A percentile compares a stretch with the other conserved stretches of the same genome.
Evolutionary conservation across 306 rosid species (phyloP).

Genomic region (Clitoria ternatea): DNA sequence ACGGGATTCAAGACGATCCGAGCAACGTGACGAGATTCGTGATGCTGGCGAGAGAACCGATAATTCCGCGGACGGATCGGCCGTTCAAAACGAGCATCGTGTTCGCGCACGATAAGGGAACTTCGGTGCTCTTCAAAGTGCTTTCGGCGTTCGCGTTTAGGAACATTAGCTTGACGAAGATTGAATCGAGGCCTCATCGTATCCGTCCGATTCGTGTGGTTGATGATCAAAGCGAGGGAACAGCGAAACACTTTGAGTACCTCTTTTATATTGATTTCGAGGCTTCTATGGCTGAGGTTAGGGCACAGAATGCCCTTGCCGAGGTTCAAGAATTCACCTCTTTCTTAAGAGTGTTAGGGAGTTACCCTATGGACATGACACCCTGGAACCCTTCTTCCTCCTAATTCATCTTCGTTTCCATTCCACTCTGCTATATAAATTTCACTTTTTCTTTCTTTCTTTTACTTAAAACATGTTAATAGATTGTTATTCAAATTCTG

Average conservation of each 20-base stretch:
- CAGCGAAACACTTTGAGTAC: slow-evolving; percentile 92
- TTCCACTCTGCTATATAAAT: no score
- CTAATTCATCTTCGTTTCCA: no score
- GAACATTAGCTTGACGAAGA: slow-evolving; percentile 87
- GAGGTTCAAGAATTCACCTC: slow-evolving; percentile 99
- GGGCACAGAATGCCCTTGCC: slow-evolving; percentile 87
- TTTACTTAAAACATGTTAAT: no score
- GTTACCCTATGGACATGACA: slow-evolving; percentile 98
- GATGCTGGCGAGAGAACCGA: slow-evolving; percentile 92
- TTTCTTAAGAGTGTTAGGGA: slow-evolving; percentile 80
- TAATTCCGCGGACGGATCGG: slow-evolving; percentile 81
- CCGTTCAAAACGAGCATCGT: slow-evolving; percentile 95
- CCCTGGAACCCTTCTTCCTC: slow-evolving; percentile 69
- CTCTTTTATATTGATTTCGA: slow-evolving; percentile 90
- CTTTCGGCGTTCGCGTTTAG: slow-evolving; percentile 90
- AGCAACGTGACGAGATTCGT: slow-evolving; percentile 89
- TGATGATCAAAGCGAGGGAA: slow-evolving; percentile 73
- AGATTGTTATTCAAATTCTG: no score
- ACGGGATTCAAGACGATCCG: slow-evolving; percentile 91
- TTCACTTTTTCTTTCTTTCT: no score
- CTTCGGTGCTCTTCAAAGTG: slow-evolving; percentile 84
- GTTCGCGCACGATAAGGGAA: slow-evolving; percentile 90
- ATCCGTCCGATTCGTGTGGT: slow-evolving; percentile 80
- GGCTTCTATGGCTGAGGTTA: slow-evolving; percentile 91
- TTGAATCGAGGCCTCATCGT: slow-evolving; percentile 88